Percentiles rank a stretch among this genome's conserved stretches.
Conservation (phyloP, 306 rosid genomes). For the Cucumis cinereus region DNA sequence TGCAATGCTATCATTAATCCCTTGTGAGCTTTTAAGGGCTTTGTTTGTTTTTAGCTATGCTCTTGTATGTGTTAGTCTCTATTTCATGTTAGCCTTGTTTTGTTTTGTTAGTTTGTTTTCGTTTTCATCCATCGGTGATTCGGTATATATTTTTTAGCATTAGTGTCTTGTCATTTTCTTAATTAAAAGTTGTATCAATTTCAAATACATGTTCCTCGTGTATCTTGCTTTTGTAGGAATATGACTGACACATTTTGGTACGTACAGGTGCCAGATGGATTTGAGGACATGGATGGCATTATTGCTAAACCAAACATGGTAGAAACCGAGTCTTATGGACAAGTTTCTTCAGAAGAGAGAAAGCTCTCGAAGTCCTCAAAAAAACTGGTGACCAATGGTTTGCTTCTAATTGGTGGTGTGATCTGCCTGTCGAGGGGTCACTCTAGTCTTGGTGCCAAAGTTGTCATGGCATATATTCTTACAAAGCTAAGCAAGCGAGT, state of each 20-base stretch:
- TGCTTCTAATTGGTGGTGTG: constrained; percentile 66
- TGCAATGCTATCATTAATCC: too few relatives aligned
- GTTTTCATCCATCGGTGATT: too few relatives aligned
- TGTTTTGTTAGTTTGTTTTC: too few relatives aligned
- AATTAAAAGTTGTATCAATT: too few relatives aligned
- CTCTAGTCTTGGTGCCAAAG: constrained; percentile 85
- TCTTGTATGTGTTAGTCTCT: too few relatives aligned
- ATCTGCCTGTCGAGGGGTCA: constrained; percentile 63
- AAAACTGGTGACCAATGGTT: constrained; percentile 54
- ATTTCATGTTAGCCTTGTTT: too few relatives aligned
- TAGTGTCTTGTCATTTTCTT: too few relatives aligned
- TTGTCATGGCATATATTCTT: constrained; percentile 57
- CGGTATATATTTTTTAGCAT: too few relatives aligned
- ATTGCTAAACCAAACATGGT: constrained; percentile 17
- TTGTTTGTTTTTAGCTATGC: too few relatives aligned
- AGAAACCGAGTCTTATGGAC: constrained; percentile 9
- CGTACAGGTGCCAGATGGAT: constrained; percentile 44
- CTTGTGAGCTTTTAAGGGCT: too few relatives aligned
- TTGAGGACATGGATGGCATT: constrained; percentile 25
- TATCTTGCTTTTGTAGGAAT: not conserved
- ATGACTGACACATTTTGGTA: constrained; percentile 11
- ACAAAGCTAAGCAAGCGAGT: constrained; percentile 46
- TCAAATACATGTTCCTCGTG: not conserved
- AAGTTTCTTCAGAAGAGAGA: constrained; percentile 13
- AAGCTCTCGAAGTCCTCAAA: constrained; percentile 30